phyloP scores from a whole-genome alignment of 106 monocot species.

The Xerophyta viscosa region DNA sequence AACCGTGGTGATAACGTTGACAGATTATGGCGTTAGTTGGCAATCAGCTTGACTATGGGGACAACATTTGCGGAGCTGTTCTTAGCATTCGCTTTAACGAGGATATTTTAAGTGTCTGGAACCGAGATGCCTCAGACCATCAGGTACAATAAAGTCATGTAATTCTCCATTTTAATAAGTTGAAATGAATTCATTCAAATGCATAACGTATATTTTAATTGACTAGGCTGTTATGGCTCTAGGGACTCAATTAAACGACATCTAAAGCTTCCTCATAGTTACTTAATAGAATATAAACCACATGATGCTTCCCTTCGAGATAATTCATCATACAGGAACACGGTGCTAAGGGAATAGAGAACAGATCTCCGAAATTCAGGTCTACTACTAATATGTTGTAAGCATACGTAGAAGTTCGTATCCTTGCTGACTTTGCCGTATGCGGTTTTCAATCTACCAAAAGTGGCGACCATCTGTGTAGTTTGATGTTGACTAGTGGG shows the following conservation, averaged over 20 bases:
- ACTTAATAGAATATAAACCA: slow-evolving; percentile 95
- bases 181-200: too few species aligned
- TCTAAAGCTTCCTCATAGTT: slow-evolving; percentile 80
- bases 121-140: slow-evolving; percentile 77
- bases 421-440: too few species aligned
- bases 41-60: slow-evolving; percentile 82
- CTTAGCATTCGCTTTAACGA: slow-evolving; percentile 87
- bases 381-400: too few species aligned
- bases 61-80: slow-evolving; percentile 77
- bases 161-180: not conserved
- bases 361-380: too few species aligned
- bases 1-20: too few species aligned
- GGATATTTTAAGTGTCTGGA: slow-evolving; percentile 95
- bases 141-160: slow-evolving; percentile 36
- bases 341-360: slow-evolving; percentile 87
- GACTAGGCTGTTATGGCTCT: slow-evolving; percentile 83
- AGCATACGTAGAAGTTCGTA: too few species aligned
- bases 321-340: slow-evolving; percentile 87
- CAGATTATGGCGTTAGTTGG: slow-evolving; percentile 87
- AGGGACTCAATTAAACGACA: slow-evolving; percentile 93
- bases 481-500: too few species aligned
- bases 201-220: not conserved
- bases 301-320: slow-evolving; percentile 92
- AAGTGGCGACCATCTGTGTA: too few species aligned
- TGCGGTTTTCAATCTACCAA: too few species aligned